Evolutionary conservation across 768 basidiomycete species (phyloP).

Genomic region (Serendipita sp.): DNA sequence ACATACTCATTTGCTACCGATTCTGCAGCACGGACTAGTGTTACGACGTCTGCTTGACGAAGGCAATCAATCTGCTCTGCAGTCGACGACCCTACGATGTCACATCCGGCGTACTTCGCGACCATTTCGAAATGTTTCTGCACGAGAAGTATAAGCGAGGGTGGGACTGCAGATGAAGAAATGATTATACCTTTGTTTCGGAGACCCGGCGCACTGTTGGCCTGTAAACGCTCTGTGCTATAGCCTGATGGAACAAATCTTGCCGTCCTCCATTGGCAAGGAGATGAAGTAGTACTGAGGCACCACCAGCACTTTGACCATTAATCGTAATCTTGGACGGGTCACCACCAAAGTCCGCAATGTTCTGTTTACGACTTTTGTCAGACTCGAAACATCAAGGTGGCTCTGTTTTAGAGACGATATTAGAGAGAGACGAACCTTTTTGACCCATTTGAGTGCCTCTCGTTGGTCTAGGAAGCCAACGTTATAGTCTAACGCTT

Average conservation of each 20-base stretch:
- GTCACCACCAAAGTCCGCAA: conserved; percentile 43
- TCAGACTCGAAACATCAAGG: conserved; percentile 8
- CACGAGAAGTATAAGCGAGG: background rate
- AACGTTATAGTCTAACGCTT: conserved; percentile 31
- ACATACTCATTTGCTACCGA: background rate
- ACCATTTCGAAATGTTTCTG: conserved; percentile 41
- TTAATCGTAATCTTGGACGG: conserved; percentile 34
- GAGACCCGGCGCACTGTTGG: conserved; percentile 34
- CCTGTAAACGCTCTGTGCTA: conserved; percentile 46
- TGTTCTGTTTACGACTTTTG: conserved; percentile 34
- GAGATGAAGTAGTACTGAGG: conserved; percentile 43
- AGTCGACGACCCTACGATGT: conserved; percentile 19
- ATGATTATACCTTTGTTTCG: conserved; percentile 30
- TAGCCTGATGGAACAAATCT: conserved; percentile 35
- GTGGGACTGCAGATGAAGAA: background rate
- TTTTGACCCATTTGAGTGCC: conserved; percentile 26
- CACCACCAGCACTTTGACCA: conserved; percentile 41
- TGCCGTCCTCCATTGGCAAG: conserved; percentile 26
- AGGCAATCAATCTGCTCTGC: conserved; percentile 30
- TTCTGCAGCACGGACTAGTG: background rate
- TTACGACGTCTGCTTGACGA: conserved; percentile 6
- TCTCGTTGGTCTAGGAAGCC: conserved; percentile 40
- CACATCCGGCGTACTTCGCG: conserved; percentile 35
- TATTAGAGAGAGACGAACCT: conserved; percentile 21
- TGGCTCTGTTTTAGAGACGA: conserved; percentile 18